Base-by-base conservation (phyloP, 352 stramenopile genomes). In the Paralagenidium karlingii region DNA sequence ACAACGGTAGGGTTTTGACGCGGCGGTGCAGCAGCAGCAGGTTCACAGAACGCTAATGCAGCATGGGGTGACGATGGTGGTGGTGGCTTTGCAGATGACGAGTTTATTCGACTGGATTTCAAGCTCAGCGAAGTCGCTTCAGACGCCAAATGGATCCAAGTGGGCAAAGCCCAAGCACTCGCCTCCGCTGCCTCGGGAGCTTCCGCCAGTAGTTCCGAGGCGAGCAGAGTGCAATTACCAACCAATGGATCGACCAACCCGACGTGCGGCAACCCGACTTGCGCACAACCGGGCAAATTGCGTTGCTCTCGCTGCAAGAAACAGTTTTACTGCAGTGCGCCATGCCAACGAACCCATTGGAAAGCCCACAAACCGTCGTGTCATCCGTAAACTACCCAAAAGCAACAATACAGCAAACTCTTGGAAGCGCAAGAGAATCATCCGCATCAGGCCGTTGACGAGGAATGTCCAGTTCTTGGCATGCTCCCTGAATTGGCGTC, bases 301-400 rank as follows among this genome's bases (percentile, higher is more conserved):
- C 76, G 76, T 34, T 93, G 79, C 47, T 83, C 71, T 43, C 65
- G 77, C 12, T 93, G 79, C 63, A 85, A 84, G 49, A 58, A 61
- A 32, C 71, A 85, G 43, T 88, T 81, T 50, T 93, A 93, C 49
- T 93, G 79, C 60, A 71, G 66, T 37, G 49, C 63, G n/a, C 64
- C 63, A 46, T 93, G 79, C 55, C 79, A 93, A 38, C 85, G 85
- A 49, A 40, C 55, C 24, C 69, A 93, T 53, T 93, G 79, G 79
- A 82, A 81, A 40, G 55, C 68, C 41, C 79, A 93, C 61, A 90
- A 90, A 48, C 37, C 61, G 12, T 44, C 57, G 30, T 93, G 79
- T n/a, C n/a, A n/a, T n/a, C n/a, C n/a, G n/a, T n/a, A n/a, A n/a
- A n/a, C n/a, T n/a, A n/a, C n/a, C n/a, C n/a, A n/a, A n/a, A n/a